Evolutionary conservation across 1,139 yeast genomes (phyloP).

Genomic region (Debaryomyces robertsiae): DNA sequence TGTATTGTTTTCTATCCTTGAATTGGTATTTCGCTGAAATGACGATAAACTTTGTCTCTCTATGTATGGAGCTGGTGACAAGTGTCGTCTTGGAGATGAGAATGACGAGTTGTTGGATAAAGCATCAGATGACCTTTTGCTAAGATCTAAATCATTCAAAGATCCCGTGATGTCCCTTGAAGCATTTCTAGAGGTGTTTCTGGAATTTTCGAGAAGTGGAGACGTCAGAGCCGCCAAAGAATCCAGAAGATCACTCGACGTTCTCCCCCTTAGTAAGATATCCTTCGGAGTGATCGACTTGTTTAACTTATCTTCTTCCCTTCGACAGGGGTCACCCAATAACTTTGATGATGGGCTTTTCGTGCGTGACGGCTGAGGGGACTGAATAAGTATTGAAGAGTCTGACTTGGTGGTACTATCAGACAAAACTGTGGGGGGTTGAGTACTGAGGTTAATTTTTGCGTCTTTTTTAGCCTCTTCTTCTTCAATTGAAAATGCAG

Average conservation of each 20-base stretch:
- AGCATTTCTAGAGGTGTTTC: constrained; percentile 14
- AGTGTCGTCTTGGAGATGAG: constrained; percentile 55
- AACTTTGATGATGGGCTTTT: constrained; percentile 32
- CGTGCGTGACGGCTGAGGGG: constrained; percentile 39
- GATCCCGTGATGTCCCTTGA: constrained; percentile 29
- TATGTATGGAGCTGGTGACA: constrained; percentile 55
- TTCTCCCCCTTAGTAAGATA: constrained; percentile 35
- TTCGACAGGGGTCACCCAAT: constrained; percentile 43
- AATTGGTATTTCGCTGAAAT: constrained; percentile 51
- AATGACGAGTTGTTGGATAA: constrained; percentile 36
- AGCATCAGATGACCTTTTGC: constrained; percentile 19
- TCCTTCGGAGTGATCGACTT: constrained; percentile 44
- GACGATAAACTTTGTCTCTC: constrained; percentile 55
- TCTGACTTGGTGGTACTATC: background rate
- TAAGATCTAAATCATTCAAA: constrained; percentile 32
- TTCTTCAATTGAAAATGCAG: background rate
- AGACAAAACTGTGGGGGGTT: background rate
- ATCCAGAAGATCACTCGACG: constrained; percentile 21
- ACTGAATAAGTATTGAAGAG: constrained; percentile 19
- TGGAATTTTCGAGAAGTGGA: constrained; percentile 19
- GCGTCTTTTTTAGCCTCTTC: constrained; percentile 10
- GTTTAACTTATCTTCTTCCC: constrained; percentile 26
- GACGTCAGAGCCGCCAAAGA: constrained; percentile 24
- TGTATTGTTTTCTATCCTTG: constrained; percentile 29
- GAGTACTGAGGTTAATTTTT: constrained; percentile 4